Percentiles rank a stretch among this genome's conserved stretches.
phyloP scores from a whole-genome alignment of 208 protist genomes.

The Wallacemonas sp. region DNA sequence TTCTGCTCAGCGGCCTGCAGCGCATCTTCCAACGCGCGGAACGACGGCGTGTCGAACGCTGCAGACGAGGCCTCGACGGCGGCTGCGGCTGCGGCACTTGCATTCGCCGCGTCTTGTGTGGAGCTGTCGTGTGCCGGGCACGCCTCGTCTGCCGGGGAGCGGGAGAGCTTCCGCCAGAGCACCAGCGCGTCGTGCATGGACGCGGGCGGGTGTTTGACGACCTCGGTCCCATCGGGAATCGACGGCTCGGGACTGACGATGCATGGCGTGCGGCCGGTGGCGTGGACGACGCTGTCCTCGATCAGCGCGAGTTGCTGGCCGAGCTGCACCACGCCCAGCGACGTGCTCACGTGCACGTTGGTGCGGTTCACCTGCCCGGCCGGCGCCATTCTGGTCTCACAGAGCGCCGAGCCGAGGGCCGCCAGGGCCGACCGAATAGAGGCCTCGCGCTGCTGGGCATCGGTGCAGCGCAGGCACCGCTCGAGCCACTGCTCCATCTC shows the following conservation, averaged over 20 bases:
- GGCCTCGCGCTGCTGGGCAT: slow-evolving; percentile 12
- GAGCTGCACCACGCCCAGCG: background rate
- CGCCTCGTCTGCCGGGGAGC: background rate
- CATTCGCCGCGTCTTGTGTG: background rate
- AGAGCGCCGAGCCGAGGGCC: slow-evolving; percentile 11
- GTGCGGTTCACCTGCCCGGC: background rate
- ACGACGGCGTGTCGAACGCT: too few species aligned
- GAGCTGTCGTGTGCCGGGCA: background rate
- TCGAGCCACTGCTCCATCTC: slow-evolving; percentile 9
- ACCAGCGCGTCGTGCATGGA: slow-evolving; percentile 8
- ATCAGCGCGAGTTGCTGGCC: slow-evolving; percentile 8
- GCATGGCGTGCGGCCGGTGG: too few species aligned
- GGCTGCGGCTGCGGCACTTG: background rate
- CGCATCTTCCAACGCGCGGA: too few species aligned
- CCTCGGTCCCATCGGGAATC: too few species aligned
- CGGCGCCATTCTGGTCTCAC: background rate
- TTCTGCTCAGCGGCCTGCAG: too few species aligned
- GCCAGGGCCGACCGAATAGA: slow-evolving; percentile 8
- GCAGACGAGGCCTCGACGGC: too few species aligned
- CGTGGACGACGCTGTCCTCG: too few species aligned
- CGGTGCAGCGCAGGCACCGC: background rate
- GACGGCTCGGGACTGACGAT: too few species aligned
- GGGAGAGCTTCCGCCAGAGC: background rate
- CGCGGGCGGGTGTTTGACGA: too few species aligned
- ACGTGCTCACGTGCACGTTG: background rate